Percentiles rank a stretch among this genome's conserved stretches.
These are phyloP conservation scores for Silybum marianum DNA, from an alignment of 129 eudicot genomes.

Conservation along the genomic window DNA sequence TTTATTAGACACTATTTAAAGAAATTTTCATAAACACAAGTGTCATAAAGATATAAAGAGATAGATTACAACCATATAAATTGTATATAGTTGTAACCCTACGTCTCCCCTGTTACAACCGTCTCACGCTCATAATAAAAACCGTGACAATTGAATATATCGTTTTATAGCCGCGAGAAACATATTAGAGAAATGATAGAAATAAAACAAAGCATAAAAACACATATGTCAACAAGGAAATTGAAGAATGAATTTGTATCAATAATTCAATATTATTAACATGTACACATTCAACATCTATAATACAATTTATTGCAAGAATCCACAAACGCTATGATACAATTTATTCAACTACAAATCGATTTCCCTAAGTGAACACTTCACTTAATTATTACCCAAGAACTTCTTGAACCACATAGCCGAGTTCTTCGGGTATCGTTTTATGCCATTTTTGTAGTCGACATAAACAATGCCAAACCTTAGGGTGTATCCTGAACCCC, in stretches of 20 bases:
- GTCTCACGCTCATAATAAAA: too few species aligned
- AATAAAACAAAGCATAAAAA: too few species aligned
- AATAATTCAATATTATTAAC: not conserved
- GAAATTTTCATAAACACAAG: not conserved
- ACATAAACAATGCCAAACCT: constrained; percentile 45
- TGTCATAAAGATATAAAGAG: not conserved
- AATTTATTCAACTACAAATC: not conserved
- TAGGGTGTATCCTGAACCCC: constrained; percentile 35
- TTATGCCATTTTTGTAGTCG: constrained; percentile 32
- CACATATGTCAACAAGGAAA: not conserved
- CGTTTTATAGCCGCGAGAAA: not conserved
- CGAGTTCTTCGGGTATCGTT: constrained; percentile 31
- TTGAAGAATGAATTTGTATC: not conserved
- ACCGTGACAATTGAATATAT: not conserved
- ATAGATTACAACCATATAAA: not conserved
- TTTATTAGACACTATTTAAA: too few species aligned
- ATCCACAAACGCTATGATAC: not conserved
- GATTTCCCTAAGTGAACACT: not conserved
- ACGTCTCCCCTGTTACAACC: not conserved
- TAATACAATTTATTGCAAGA: not conserved
- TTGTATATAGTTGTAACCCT: too few species aligned
- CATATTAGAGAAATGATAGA: too few species aligned
- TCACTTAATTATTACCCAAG: constrained; percentile 2
- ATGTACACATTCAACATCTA: not conserved
- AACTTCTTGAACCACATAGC: constrained; percentile 37